These are phyloP conservation scores for Capsella bursapastoris DNA, from an alignment of 345 rosid genomes.

Conservation along the genomic window DNA sequence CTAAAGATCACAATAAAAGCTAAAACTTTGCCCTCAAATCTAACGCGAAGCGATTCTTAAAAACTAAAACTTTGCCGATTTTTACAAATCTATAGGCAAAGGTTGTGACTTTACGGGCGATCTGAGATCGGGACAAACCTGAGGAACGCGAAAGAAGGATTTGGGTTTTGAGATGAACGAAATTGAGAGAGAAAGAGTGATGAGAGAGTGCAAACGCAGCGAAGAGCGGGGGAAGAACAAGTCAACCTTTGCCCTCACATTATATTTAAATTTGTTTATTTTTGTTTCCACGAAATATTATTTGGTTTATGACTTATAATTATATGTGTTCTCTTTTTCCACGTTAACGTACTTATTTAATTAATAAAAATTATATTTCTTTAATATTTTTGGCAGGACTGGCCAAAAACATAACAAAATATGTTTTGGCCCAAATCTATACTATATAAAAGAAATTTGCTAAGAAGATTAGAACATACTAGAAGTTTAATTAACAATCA, in stretches of 20 bases:
- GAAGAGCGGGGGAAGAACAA: conserved; percentile 37
- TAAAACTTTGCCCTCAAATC: background rate
- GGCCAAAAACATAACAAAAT: no score
- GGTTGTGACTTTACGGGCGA: background rate
- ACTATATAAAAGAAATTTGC: no score
- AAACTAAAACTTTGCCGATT: background rate
- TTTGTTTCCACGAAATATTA: conserved; percentile 14
- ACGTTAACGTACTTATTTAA: background rate
- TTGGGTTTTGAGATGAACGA: background rate
- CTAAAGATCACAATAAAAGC: conserved; percentile 5
- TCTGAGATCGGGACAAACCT: conserved; percentile 34
- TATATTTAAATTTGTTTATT: conserved; percentile 8
- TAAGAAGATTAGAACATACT: no score
- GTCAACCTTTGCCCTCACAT: conserved; percentile 27
- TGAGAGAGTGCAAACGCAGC: conserved; percentile 6
- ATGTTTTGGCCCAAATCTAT: no score
- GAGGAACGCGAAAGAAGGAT: background rate
- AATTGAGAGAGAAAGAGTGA: conserved; percentile 8
- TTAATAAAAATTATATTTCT: background rate
- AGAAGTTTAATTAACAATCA: no score
- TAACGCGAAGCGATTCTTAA: background rate
- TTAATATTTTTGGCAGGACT: no score
- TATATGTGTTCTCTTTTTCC: background rate
- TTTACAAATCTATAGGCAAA: background rate
- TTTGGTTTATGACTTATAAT: background rate